phyloP scores from a whole-genome alignment of 306 rosid genomes.

The peach (Prunus persica) region Prunus_persica_NCBIv2 NC_034010.1:29024501-29025000 shows the following conservation, averaged over 20 bases:
- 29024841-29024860: conserved; percentile 90
- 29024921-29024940: no score
- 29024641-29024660: no score
- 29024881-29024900: neutral
- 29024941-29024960: neutral
- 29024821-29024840: conserved; percentile 88
- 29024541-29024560: no score
- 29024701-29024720: no score
- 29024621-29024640: no score
- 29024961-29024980: neutral
- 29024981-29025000: neutral
- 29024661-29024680: no score
- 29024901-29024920: neutral
- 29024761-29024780: neutral
- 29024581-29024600: no score
- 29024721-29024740: neutral
- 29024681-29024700: no score
- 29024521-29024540: no score
- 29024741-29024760: neutral
- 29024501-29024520: no score
- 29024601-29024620: no score
- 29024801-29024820: conserved; percentile 95
- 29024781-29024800: conserved; percentile 71
- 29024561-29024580: no score
- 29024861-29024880: neutral